Base-by-base conservation (phyloP, 371 early-diverging fungal species). In the Lichtheimia corymbifera region DNA sequence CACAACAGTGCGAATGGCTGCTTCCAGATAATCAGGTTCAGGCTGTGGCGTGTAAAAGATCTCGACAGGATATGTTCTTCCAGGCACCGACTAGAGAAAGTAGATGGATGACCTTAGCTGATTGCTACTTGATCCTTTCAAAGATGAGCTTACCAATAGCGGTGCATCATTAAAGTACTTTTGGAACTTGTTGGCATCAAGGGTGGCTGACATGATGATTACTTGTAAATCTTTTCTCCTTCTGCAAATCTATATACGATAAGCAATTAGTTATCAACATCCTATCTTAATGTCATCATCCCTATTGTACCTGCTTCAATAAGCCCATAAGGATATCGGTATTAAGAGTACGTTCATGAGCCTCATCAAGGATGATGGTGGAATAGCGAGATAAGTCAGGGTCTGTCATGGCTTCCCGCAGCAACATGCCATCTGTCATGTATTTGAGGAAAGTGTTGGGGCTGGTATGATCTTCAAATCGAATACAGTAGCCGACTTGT, bases 381-480 rank as follows among this genome's bases (percentile, higher is more conserved):
- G 95, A 93, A 71, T 98, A 98, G 24, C 93, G 77, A 35, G 74
- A 70, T 53, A 97, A 71, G 56, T 83, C 58, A 17, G 94, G 95
- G 74, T 97, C 96, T 18, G 87, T 85, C 92, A 99, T 96, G 58
- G 95, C 94, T 73, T 98, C 98, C 53, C 97, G 87, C 35, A 99
- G 75, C 40, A 99, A 86, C 93, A 99, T 96, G 88, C 99, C 99
- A 76, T 99, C 99, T 0, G 99, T 99, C 86, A 98, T 88, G 77
- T 98, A 93, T 82, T 97, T 95, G 12, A 99, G 85, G 22, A 87
- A 70, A 1, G 99, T 99, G 6, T 74, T 84, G 3, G 74, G 64
- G n/a, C 89, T 88, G 4, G 95, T 94, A 65, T 87, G 87, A 65
- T 95, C 97, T 67, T 98, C 99, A 69, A 98, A 99, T 78, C 98